Percentiles rank a stretch among this genome's conserved stretches.
These are phyloP conservation scores for Musa balbisiana DNA, from an alignment of 202 grass and related monocot species.

Conservation along the genomic window DNA sequence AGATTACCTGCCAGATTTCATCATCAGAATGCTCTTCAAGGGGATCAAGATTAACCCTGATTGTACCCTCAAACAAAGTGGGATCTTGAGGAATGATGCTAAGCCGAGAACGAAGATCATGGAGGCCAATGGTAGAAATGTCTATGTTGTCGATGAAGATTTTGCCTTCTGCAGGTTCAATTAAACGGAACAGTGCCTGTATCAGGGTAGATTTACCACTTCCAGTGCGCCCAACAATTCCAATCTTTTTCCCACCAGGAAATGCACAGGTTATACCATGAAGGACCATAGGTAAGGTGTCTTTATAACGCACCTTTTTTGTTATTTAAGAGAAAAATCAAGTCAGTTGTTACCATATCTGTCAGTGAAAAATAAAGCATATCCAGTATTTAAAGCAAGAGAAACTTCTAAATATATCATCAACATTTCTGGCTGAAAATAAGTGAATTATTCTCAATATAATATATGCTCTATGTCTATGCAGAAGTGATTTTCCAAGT, in stretches of 20 bases:
- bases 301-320: conserved; percentile 78
- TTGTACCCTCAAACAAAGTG: conserved; percentile 90
- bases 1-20: conserved; percentile 80
- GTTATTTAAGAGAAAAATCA: conserved; percentile 21
- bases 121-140: conserved; percentile 74
- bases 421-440: too few species aligned
- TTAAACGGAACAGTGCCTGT: conserved; percentile 90
- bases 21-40: conserved; percentile 66
- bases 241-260: conserved; percentile 84
- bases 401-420: background rate
- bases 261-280: conserved; percentile 76
- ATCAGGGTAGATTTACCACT: conserved; percentile 99
- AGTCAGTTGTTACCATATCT: conserved; percentile 5
- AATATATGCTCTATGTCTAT: too few species aligned
- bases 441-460: too few species aligned
- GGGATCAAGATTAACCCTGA: conserved; percentile 93
- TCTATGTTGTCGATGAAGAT: conserved; percentile 77
- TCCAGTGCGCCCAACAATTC: conserved; percentile 96
- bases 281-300: conserved; percentile 78
- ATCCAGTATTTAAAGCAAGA: background rate
- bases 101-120: conserved; percentile 78
- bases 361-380: background rate
- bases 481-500: too few species aligned
- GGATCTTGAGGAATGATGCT: conserved; percentile 98
- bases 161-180: conserved; percentile 71